phyloP scores from a whole-genome alignment of 257 asterid genomes.

The Ehretia macrophylla region DNA sequence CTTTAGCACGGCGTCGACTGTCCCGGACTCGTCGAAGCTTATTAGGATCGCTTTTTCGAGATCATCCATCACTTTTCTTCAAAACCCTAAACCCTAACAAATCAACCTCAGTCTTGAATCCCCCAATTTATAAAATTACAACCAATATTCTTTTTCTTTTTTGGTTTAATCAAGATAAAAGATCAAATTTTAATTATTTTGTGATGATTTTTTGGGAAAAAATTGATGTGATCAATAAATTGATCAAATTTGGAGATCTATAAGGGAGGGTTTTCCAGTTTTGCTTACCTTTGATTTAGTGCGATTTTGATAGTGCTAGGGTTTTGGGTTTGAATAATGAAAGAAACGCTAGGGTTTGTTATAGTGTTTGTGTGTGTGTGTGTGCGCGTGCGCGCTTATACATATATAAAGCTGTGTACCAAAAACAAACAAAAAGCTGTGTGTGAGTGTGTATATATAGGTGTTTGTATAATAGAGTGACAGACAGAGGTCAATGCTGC shows the following conservation, averaged over 20 bases:
- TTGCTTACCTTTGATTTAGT: constrained; percentile 21
- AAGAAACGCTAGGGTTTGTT: not conserved
- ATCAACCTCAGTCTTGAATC: constrained; percentile 1
- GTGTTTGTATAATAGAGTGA: not conserved
- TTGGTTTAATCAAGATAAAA: not conserved
- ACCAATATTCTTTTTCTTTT: not conserved
- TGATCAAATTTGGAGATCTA: constrained; percentile 22
- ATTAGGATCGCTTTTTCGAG: constrained; percentile 85
- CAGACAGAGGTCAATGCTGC: constrained; percentile 7
- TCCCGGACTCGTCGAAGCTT: constrained; percentile 86
- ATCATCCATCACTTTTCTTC: constrained; percentile 61
- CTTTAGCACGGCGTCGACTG: constrained; percentile 53
- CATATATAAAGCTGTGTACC: no score
- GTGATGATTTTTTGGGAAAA: not conserved
- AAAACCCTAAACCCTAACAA: constrained; percentile 46
- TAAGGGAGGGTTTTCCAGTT: constrained; percentile 11
- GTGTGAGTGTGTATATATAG: not conserved
- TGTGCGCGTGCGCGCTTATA: no score
- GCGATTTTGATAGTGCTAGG: constrained; percentile 21
- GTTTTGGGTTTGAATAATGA: constrained; percentile 14
- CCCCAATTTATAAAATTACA: not conserved
- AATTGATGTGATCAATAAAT: constrained; percentile 2
- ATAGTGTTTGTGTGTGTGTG: constrained; percentile 24
- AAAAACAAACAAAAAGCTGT: no score
- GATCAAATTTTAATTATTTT: no score